A percentile compares a stretch with the other conserved stretches of the same genome.
Evolutionary conservation across 2,329 filamentous ascomycete genomes (phyloP).

Genomic region (Cercospora sp.): DNA sequence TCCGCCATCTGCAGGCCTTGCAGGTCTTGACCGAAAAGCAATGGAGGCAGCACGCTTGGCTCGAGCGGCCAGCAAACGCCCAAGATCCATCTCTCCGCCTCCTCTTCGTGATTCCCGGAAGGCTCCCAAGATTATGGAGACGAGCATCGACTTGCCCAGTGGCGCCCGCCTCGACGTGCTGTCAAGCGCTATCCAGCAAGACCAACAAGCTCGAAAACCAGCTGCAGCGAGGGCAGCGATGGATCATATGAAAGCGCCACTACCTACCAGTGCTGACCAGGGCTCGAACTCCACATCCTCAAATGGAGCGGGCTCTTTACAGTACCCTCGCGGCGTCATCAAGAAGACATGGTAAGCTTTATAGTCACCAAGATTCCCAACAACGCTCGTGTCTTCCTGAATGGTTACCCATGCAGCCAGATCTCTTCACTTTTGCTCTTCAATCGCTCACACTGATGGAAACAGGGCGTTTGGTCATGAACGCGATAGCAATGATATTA

Average conservation of each 20-base stretch:
- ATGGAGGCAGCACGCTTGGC: conserved; percentile 85
- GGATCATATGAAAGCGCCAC: conserved; percentile 16
- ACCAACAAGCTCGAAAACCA: conserved; percentile 29
- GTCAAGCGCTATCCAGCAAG: conserved; percentile 26
- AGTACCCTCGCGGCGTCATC: conserved; percentile 64
- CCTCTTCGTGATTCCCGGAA: conserved; percentile 30
- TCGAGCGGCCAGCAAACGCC: conserved; percentile 63
- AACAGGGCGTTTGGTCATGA: conserved; percentile 56
- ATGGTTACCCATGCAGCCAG: background rate
- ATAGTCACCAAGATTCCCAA: background rate
- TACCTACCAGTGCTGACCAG: background rate
- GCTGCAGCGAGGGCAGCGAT: conserved; percentile 28
- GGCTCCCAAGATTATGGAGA: conserved; percentile 29
- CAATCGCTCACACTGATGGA: background rate
- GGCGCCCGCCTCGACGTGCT: conserved; percentile 32
- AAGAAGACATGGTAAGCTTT: conserved; percentile 70
- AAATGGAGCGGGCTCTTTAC: conserved; percentile 24
- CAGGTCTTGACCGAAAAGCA: conserved; percentile 69
- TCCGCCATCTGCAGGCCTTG: conserved; percentile 34
- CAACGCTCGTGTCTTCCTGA: background rate
- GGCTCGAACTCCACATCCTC: background rate
- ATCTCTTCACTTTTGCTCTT: background rate
- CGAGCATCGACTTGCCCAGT: conserved; percentile 23
- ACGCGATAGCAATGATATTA: conserved; percentile 70
- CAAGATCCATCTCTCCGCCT: conserved; percentile 47